Evolutionary conservation across 202 grass and related monocot species (phyloP).

Genomic region (Carex arenaria): DNA sequence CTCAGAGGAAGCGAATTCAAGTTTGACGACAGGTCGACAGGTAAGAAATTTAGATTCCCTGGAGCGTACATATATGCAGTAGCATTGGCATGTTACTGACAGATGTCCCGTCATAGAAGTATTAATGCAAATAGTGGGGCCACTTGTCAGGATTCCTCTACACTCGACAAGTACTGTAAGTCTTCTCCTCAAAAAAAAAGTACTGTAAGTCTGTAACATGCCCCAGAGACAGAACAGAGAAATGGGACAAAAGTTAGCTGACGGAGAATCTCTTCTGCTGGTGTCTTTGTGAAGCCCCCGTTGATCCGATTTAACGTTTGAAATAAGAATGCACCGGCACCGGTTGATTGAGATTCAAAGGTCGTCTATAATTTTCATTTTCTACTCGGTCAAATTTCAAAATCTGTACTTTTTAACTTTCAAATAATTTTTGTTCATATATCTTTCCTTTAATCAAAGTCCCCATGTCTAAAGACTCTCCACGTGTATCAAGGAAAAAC

Average conservation of each 20-base stretch:
- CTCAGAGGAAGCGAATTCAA: no score
- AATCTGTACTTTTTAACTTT: neutral
- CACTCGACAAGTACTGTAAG: neutral
- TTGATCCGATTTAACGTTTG: no score
- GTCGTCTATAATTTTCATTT: no score
- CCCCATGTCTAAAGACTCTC: no score
- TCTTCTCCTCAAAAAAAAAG: no score
- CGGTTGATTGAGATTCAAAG: no score
- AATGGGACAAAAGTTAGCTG: neutral
- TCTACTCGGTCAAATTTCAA: neutral
- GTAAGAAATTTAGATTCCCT: neutral
- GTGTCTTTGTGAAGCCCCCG: no score
- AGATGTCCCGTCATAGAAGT: neutral
- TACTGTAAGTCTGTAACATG: neutral
- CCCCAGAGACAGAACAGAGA: neutral
- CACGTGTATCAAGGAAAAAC: no score
- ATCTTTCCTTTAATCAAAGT: neutral
- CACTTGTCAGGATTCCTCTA: neutral
- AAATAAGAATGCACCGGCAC: no score
- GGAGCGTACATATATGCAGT: neutral
- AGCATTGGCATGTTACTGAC: neutral
- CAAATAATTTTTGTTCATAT: neutral
- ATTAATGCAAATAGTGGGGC: neutral
- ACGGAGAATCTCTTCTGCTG: no score
- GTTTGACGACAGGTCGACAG: no score